These are phyloP conservation scores for Neophaeococcomyces aloes DNA, from an alignment of 2,329 filamentous ascomycete species.

Conservation along the genomic window DNA sequence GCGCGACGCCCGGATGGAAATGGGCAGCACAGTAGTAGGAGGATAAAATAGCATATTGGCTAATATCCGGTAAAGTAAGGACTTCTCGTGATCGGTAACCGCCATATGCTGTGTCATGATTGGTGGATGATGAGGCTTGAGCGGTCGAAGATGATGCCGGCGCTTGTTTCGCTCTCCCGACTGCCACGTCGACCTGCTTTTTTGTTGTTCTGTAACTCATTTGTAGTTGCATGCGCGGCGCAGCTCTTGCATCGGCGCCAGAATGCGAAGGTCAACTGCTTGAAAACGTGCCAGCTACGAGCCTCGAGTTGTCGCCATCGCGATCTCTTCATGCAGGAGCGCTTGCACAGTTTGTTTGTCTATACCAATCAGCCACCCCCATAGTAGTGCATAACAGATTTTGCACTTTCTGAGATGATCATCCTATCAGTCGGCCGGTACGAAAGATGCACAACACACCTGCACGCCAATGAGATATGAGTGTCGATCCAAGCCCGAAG, in stretches of 20 bases:
- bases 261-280: background rate
- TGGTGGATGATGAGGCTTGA: constrained; percentile 11
- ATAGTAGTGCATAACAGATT: too few relatives aligned
- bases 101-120: background rate
- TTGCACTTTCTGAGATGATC: too few relatives aligned
- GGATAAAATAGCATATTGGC: too few relatives aligned
- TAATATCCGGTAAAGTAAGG: background rate
- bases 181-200: background rate
- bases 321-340: too few relatives aligned
- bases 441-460: too few relatives aligned
- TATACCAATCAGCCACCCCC: too few relatives aligned
- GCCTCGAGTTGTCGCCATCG: too few relatives aligned
- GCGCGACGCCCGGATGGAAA: too few relatives aligned
- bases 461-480: too few relatives aligned
- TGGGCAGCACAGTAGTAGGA: background rate
- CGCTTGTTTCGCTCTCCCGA: background rate
- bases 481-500: too few relatives aligned
- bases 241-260: constrained; percentile 1
- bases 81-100: constrained; percentile 2
- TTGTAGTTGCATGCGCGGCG: background rate
- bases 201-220: background rate
- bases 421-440: too few relatives aligned
- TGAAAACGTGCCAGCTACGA: background rate
- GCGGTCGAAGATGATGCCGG: constrained; percentile 12
- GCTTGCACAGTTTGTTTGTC: too few relatives aligned